Percentiles rank a stretch among this genome's conserved stretches.
Evolutionary conservation across 2,329 filamentous ascomycete genomes (phyloP).

Genomic region (Incumbomyces delicatus): DNA sequence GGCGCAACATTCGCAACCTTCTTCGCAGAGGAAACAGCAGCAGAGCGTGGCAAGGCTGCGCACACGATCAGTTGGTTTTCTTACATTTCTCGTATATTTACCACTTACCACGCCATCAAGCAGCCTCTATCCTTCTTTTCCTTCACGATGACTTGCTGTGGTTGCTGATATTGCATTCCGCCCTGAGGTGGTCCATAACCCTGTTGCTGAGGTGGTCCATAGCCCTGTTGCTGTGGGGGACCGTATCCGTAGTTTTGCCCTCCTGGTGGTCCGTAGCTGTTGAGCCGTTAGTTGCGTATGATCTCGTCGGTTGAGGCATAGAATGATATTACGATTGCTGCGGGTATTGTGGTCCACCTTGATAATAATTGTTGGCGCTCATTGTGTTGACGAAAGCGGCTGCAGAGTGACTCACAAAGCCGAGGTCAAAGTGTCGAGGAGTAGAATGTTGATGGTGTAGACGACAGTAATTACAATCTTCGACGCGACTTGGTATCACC

Average conservation of each 20-base stretch:
- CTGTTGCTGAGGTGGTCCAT: constrained; percentile 4
- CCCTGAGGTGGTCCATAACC: constrained; percentile 12
- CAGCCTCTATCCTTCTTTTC: constrained; percentile 44
- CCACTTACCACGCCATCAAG: constrained; percentile 38
- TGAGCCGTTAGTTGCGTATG: constrained; percentile 4
- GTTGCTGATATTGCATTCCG: constrained; percentile 42
- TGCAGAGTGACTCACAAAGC: too few relatives aligned
- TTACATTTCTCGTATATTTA: background rate
- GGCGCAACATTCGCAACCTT: constrained; percentile 54
- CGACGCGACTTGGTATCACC: too few relatives aligned
- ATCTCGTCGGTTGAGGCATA: background rate
- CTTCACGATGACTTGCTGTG: constrained; percentile 30
- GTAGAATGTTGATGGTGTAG: background rate
- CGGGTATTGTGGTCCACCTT: constrained; percentile 19
- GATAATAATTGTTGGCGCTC: constrained; percentile 21
- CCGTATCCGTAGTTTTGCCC: background rate
- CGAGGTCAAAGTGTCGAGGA: background rate
- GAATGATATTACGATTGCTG: constrained; percentile 14
- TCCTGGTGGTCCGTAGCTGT: constrained; percentile 6
- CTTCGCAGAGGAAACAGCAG: constrained; percentile 56
- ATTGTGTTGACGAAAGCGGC: constrained; percentile 5
- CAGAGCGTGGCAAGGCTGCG: constrained; percentile 46
- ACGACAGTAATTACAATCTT: background rate
- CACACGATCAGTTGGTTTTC: background rate
- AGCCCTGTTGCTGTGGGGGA: background rate